Conservation (phyloP, 345 rosid species). For the Fremontodendron californicum region DNA sequence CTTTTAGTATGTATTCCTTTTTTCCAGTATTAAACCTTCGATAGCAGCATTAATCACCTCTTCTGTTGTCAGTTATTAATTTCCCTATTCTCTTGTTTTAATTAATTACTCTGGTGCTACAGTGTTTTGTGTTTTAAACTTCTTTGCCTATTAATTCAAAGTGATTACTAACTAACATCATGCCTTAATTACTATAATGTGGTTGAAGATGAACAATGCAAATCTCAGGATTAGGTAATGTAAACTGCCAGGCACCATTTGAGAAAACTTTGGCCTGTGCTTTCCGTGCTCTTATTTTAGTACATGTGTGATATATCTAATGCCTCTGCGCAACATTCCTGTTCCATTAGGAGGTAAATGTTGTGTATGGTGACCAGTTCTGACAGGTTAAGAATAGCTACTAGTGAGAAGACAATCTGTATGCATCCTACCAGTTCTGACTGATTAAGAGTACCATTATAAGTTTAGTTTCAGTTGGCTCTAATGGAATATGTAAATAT, state of each 20-base stretch:
- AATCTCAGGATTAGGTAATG: not conserved
- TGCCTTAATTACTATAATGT: not conserved
- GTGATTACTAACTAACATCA: not conserved
- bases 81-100: not conserved
- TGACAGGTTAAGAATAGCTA: not conserved
- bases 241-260: not conserved
- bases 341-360: not conserved
- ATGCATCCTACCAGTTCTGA: not conserved
- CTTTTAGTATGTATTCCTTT: not conserved
- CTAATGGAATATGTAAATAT: not conserved
- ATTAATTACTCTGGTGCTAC: not conserved
- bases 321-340: not conserved
- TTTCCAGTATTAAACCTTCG: not conserved
- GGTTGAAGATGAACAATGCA: not conserved
- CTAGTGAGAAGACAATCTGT: not conserved
- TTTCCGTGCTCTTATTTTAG: no score
- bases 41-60: not conserved
- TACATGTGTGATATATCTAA: no score
- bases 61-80: not conserved
- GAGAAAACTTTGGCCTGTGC: not conserved
- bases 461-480: not conserved
- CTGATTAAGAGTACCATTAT: no score
- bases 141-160: not conserved
- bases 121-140: not conserved
- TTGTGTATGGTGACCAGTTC: no score